Base-by-base conservation (phyloP, 192 early-diverging fungal species). In the Cetraspora pellucida region DNA sequence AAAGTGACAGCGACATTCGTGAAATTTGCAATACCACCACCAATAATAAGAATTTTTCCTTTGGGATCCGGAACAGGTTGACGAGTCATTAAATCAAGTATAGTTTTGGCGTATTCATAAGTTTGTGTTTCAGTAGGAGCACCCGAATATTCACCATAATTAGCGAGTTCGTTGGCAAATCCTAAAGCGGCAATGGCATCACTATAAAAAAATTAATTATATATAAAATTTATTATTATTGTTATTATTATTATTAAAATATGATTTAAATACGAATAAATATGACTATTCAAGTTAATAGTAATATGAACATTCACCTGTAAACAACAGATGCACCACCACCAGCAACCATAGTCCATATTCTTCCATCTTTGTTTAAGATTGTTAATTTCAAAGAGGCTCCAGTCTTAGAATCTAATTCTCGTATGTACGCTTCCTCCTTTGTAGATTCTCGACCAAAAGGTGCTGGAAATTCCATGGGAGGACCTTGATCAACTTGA, bases 271-370 rank as follows among this genome's bases (percentile, higher is more conserved):
- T 31, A 63, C 5, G 31, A 37, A 37, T 37, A 37, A 37, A 37
- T 37, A 37, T 37, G 5, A 5, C 5, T 37, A 37, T 37, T n/a
- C 3, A 25, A 61, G 2, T 3, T 6, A n/a, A 31, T 43, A 65
- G 9, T 37, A 10, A 65, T 43, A 14, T 71, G 23, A 30, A 23
- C 2, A 63, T 52, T 58, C 82, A 82, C 83, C 83, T 84, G 85
- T 97, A 99, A 27, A 97, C 96, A 45, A 99, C 97, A 28, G 94
- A 96, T 69, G 97, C 97, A 83, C 97, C 97, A 71, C 97, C 97
- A 84, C 97, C 97, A 60, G 97, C 97, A 71, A 99, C 96, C 97
- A 99, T 99, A 74, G 97, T 98, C 97, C 97, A 99, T 78, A 99
- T 92, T 78, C 95, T 94, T 59, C 97, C 97, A 13, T 92, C 87